phyloP scores from a whole-genome alignment of 2,329 filamentous ascomycete genomes.

The Paracoccidioides lutzii region DNA sequence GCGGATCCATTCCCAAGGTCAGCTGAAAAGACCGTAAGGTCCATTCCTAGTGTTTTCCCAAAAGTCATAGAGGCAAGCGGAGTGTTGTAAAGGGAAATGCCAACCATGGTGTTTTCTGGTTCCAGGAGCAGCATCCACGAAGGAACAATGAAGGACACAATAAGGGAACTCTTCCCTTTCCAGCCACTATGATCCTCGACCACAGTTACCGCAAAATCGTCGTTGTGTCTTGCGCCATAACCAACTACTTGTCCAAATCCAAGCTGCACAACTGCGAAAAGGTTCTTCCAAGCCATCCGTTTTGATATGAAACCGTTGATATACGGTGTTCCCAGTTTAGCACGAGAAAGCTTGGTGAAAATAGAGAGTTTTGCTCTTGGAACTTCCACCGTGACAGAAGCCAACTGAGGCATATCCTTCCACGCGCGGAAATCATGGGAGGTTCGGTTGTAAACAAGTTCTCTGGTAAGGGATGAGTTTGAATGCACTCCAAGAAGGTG shows the following conservation, averaged over 20 bases:
- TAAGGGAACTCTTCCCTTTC: constrained; percentile 14
- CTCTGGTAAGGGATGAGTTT: neutral
- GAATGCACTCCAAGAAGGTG: constrained; percentile 15
- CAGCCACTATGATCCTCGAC: constrained; percentile 13
- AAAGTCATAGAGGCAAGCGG: constrained; percentile 6
- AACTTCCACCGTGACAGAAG: constrained; percentile 11
- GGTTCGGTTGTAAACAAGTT: neutral
- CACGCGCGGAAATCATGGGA: constrained; percentile 8
- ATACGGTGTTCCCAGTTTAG: constrained; percentile 8
- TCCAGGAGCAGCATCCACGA: constrained; percentile 13
- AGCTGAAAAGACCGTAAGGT: constrained; percentile 13
- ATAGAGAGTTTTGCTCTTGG: constrained; percentile 8
- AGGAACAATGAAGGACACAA: constrained; percentile 17
- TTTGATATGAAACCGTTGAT: constrained; percentile 10
- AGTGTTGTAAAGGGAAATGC: constrained; percentile 12
- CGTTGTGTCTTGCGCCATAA: constrained; percentile 8
- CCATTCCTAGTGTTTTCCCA: constrained; percentile 9
- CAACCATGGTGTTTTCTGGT: constrained; percentile 8
- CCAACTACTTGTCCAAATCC: constrained; percentile 12
- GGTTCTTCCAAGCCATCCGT: constrained; percentile 9
- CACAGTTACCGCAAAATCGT: constrained; percentile 12
- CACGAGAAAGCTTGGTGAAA: constrained; percentile 6
- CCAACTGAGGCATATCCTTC: constrained; percentile 10
- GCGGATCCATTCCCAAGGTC: constrained; percentile 9
- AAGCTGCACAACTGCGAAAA: constrained; percentile 15